These are phyloP conservation scores for Penicillium sclerotigenum DNA, from an alignment of 2,329 filamentous ascomycete species.

Conservation along the genomic window DNA sequence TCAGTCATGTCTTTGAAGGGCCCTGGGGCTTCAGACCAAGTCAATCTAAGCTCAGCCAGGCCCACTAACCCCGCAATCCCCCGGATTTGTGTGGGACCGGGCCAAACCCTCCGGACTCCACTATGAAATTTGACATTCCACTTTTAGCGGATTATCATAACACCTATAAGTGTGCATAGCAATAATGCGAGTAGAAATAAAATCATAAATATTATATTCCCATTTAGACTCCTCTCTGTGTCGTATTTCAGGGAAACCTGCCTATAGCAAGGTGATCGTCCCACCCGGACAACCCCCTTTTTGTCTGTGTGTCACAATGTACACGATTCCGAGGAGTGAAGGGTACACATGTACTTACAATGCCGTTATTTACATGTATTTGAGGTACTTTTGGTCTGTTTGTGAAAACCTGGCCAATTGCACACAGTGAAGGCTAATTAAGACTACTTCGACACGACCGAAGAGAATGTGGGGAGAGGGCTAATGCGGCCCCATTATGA, in stretches of 20 bases:
- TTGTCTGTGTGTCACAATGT: constrained; percentile 13
- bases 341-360: neutral
- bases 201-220: neutral
- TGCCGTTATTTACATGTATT: neutral
- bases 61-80: constrained; percentile 11
- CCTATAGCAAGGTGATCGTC: neutral
- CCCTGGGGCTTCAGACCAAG: neutral
- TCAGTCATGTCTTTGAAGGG: too few relatives aligned
- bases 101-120: constrained; percentile 5
- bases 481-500: neutral
- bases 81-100: constrained; percentile 10
- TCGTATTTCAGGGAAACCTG: neutral
- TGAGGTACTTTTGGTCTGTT: neutral
- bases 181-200: neutral
- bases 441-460: neutral
- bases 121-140: constrained; percentile 4
- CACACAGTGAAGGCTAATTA: neutral
- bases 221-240: neutral
- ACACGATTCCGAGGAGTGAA: neutral
- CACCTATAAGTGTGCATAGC: neutral
- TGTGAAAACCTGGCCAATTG: neutral
- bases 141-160: neutral
- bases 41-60: constrained; percentile 4
- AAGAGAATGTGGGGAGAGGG: neutral
- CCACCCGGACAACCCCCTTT: neutral